Evolutionary conservation across 2,329 filamentous ascomycete species (phyloP).

Genomic region (Orbilia blumenaviensis): DNA sequence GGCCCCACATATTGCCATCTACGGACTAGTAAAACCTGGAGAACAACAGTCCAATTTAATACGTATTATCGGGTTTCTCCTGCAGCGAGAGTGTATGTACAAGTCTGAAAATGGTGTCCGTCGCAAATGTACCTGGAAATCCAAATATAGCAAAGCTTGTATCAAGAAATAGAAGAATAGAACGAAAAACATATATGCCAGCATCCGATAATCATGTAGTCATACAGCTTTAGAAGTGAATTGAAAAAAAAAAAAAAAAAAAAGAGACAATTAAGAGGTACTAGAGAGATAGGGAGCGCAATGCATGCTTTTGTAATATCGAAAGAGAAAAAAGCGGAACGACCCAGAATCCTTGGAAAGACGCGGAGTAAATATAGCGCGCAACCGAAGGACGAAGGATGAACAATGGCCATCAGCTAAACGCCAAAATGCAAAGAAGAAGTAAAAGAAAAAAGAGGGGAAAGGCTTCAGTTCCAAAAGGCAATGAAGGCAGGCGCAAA

Average conservation of each 20-base stretch:
- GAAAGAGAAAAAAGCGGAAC: background rate
- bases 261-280: background rate
- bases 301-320: conserved; percentile 29
- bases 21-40: conserved; percentile 27
- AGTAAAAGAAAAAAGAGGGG: no score
- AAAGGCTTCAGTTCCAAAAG: background rate
- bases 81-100: conserved; percentile 2
- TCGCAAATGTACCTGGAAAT: background rate
- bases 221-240: conserved; percentile 47
- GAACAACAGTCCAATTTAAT: conserved; percentile 8
- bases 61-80: conserved; percentile 12
- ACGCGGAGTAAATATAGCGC: background rate
- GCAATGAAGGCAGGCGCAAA: background rate
- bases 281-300: background rate
- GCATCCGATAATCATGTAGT: conserved; percentile 44
- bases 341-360: background rate
- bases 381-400: background rate
- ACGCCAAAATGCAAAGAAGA: conserved; percentile 37
- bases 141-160: no score
- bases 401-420: background rate
- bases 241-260: background rate
- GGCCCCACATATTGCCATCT: conserved; percentile 11
- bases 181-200: conserved; percentile 28
- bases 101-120: no score
- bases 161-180: background rate